phyloP scores from a whole-genome alignment of 495 filamentous ascomycete species.

The Hyaloscypha variabilis region DNA sequence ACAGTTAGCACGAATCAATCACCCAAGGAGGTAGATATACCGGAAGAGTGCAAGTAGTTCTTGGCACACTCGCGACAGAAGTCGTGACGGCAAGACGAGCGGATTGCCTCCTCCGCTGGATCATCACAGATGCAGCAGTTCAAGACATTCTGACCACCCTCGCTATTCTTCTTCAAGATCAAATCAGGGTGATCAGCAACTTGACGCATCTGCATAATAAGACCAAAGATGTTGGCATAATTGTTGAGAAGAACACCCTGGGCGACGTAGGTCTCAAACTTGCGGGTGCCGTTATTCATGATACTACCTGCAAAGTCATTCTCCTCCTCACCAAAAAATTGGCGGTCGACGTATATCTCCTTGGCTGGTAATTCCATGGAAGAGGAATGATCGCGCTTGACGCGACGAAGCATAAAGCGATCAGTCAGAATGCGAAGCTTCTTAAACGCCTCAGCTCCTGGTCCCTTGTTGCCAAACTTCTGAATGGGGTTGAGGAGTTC shows the following conservation, averaged over 20 bases:
- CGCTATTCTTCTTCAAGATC: constrained; percentile 81
- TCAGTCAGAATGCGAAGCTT: constrained; percentile 87
- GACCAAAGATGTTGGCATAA: constrained; percentile 85
- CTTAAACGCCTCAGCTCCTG: constrained; percentile 65
- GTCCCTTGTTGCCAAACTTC: constrained; percentile 50
- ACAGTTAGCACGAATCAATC: constrained; percentile 4
- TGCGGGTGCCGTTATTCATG: constrained; percentile 83
- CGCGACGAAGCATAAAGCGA: constrained; percentile 89
- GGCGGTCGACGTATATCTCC: constrained; percentile 86
- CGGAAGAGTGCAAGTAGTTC: constrained; percentile 76
- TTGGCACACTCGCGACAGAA: constrained; percentile 92
- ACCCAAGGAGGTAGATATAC: constrained; percentile 37
- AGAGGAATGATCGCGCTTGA: constrained; percentile 88
- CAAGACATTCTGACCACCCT: constrained; percentile 86
- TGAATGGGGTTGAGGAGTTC: constrained; percentile 85
- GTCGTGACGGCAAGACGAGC: constrained; percentile 88
- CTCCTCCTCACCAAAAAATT: constrained; percentile 95
- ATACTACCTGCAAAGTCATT: constrained; percentile 94
- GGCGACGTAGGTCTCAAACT: constrained; percentile 94
- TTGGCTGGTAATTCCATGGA: constrained; percentile 96
- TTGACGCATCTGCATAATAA: constrained; percentile 98
- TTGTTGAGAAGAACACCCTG: constrained; percentile 96
- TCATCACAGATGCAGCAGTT: constrained; percentile 96
- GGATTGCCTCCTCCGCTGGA: constrained; percentile 90
- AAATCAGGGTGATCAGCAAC: constrained; percentile 94